phyloP scores from a whole-genome alignment of 2,329 filamentous ascomycete species.

The Zymoseptoria passerinii region DNA sequence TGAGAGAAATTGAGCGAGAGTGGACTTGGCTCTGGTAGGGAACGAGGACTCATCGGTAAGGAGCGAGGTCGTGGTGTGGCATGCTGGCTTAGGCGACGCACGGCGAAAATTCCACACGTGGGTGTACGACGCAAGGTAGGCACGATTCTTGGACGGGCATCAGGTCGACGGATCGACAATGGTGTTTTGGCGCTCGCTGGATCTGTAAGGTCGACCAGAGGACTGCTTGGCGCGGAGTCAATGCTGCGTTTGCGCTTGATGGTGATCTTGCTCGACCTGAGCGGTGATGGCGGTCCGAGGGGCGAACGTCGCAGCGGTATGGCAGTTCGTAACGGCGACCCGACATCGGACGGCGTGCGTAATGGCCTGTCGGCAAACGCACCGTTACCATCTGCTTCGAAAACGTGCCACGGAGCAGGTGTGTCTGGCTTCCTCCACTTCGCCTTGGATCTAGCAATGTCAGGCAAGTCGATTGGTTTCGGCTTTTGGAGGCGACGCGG shows the following conservation, averaged over 20 bases:
- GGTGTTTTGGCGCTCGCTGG: neutral
- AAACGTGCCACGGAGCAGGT: constrained; percentile 6
- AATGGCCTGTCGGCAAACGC: neutral
- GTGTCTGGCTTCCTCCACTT: constrained; percentile 7
- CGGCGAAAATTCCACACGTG: neutral
- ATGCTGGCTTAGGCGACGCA: neutral
- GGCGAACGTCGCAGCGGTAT: neutral
- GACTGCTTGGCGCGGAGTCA: neutral
- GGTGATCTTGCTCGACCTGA: neutral
- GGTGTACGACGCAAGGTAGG: neutral
- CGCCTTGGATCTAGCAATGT: neutral
- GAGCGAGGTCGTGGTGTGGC: neutral
- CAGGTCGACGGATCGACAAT: neutral
- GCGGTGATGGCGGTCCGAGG: neutral
- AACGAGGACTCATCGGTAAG: neutral
- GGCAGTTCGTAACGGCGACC: neutral
- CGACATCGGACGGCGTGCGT: neutral
- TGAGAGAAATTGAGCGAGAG: neutral
- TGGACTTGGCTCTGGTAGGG: neutral
- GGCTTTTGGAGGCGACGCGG: neutral
- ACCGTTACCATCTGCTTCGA: neutral
- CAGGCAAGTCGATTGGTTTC: neutral
- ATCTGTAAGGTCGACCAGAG: neutral
- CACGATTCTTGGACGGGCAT: neutral
- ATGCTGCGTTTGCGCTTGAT: neutral